Percentiles rank a stretch among this genome's conserved stretches.
These are phyloP conservation scores for Paraphaeosphaeria sporulosa DNA, from an alignment of 2,329 filamentous ascomycete genomes.

Conservation along the genomic window DNA sequence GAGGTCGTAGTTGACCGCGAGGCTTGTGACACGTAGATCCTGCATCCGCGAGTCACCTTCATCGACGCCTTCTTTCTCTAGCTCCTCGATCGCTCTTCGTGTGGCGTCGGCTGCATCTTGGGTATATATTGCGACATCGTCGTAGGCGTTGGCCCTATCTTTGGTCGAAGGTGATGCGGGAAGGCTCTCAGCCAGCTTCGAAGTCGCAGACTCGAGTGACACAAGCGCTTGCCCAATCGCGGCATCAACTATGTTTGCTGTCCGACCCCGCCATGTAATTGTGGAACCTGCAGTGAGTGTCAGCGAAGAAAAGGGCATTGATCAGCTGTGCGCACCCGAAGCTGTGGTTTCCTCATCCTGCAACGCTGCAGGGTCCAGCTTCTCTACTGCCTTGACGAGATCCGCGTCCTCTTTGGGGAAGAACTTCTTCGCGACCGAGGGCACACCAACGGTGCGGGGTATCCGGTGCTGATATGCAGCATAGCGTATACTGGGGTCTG, in stretches of 20 bases:
- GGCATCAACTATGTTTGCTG: constrained; percentile 90
- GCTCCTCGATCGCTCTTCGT: constrained; percentile 90
- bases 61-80: constrained; percentile 81
- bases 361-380: constrained; percentile 66
- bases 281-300: constrained; percentile 55
- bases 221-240: constrained; percentile 86
- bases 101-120: constrained; percentile 95
- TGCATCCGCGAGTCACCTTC: constrained; percentile 90
- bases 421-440: constrained; percentile 77
- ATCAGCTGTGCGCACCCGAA: constrained; percentile 51
- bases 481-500: constrained; percentile 93
- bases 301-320: background rate
- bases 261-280: constrained; percentile 84
- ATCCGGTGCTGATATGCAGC: constrained; percentile 92
- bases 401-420: constrained; percentile 72
- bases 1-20: constrained; percentile 91
- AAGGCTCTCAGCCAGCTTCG: constrained; percentile 55
- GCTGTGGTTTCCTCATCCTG: constrained; percentile 59
- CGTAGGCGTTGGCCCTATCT: constrained; percentile 86
- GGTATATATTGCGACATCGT: constrained; percentile 86
- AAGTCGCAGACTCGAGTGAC: constrained; percentile 66
- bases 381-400: constrained; percentile 72
- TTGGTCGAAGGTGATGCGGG: constrained; percentile 55
- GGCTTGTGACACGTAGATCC: constrained; percentile 87
- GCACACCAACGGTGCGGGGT: constrained; percentile 82